A percentile compares a stretch with the other conserved stretches of the same genome.
These are phyloP conservation scores for Diplogelasinospora grovesii DNA, from an alignment of 495 filamentous ascomycete genomes.

Conservation along the genomic window DNA sequence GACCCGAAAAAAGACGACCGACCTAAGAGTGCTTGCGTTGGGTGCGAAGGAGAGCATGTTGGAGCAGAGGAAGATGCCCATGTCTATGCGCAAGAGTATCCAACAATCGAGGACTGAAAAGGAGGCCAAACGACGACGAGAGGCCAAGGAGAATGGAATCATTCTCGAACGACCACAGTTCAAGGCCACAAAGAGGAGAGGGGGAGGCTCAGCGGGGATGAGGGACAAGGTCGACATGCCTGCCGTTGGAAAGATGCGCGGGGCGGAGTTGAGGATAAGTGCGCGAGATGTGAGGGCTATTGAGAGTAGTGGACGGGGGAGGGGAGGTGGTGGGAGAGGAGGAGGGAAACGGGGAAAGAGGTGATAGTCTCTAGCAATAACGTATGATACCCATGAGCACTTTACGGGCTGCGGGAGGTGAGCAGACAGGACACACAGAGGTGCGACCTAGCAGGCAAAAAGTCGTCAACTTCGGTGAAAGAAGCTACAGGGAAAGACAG, in stretches of 20 bases:
- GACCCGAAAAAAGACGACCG: slow-evolving; percentile 62
- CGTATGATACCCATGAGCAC: too few relatives aligned
- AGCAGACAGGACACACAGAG: too few relatives aligned
- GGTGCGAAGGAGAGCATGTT: slow-evolving; percentile 71
- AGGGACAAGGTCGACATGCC: slow-evolving; percentile 57
- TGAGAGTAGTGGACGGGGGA: slow-evolving; percentile 31
- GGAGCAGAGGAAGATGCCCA: slow-evolving; percentile 75
- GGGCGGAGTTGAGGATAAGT: slow-evolving; percentile 73
- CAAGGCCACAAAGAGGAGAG: slow-evolving; percentile 33
- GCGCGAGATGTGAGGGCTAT: slow-evolving; percentile 68
- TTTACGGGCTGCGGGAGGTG: too few relatives aligned
- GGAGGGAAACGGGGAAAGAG: slow-evolving; percentile 11
- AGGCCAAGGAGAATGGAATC: slow-evolving; percentile 86
- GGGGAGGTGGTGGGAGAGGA: slow-evolving; percentile 23
- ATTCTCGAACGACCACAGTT: slow-evolving; percentile 86
- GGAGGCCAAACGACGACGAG: slow-evolving; percentile 64
- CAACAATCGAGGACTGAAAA: slow-evolving; percentile 51
- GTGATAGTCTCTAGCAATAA: not conserved
- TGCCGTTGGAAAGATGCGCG: slow-evolving; percentile 69
- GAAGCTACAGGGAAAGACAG: too few relatives aligned
- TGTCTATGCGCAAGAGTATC: slow-evolving; percentile 74
- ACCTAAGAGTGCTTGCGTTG: slow-evolving; percentile 72
- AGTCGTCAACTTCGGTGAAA: too few relatives aligned
- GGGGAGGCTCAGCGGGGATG: slow-evolving; percentile 14
- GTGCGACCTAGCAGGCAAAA: too few relatives aligned